A percentile compares a stretch with the other conserved stretches of the same genome.
These are phyloP conservation scores for Metschnikowia dekortorum DNA, from an alignment of 805 yeast genomes.

Conservation along the genomic window DNA sequence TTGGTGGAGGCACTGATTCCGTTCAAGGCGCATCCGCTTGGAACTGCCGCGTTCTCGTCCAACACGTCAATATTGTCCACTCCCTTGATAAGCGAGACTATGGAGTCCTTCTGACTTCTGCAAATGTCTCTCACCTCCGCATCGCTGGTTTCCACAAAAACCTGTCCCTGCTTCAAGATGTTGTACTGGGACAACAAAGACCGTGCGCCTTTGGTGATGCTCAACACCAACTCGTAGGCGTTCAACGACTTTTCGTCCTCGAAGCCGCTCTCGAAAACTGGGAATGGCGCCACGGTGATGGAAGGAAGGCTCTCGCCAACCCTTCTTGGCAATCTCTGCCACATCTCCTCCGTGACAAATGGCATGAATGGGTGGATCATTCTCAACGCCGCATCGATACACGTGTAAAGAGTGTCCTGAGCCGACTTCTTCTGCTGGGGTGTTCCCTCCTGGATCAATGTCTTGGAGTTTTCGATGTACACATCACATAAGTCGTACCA, in stretches of 20 bases:
- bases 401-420: slow-evolving; percentile 87
- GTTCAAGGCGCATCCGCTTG: slow-evolving; percentile 86
- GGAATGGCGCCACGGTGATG: slow-evolving; percentile 77
- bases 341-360: slow-evolving; percentile 92
- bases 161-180: slow-evolving; percentile 82
- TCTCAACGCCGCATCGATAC: slow-evolving; percentile 86
- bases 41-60: slow-evolving; percentile 50
- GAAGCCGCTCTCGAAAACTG: slow-evolving; percentile 56
- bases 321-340: slow-evolving; percentile 96
- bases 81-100: slow-evolving; percentile 87
- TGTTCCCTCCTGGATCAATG: slow-evolving; percentile 87
- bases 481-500: slow-evolving; percentile 98
- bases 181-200: slow-evolving; percentile 87
- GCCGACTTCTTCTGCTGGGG: slow-evolving; percentile 82
- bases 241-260: slow-evolving; percentile 61
- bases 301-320: slow-evolving; percentile 63
- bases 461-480: slow-evolving; percentile 95
- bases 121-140: slow-evolving; percentile 49
- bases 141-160: slow-evolving; percentile 69
- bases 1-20: slow-evolving; percentile 76
- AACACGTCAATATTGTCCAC: slow-evolving; percentile 72
- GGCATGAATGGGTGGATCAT: slow-evolving; percentile 99
- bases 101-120: slow-evolving; percentile 72
- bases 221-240: slow-evolving; percentile 81
- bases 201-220: slow-evolving; percentile 85